Evolutionary conservation across 805 yeast genomes (phyloP).

Genomic region (Suhomyces xylopsoci): DNA sequence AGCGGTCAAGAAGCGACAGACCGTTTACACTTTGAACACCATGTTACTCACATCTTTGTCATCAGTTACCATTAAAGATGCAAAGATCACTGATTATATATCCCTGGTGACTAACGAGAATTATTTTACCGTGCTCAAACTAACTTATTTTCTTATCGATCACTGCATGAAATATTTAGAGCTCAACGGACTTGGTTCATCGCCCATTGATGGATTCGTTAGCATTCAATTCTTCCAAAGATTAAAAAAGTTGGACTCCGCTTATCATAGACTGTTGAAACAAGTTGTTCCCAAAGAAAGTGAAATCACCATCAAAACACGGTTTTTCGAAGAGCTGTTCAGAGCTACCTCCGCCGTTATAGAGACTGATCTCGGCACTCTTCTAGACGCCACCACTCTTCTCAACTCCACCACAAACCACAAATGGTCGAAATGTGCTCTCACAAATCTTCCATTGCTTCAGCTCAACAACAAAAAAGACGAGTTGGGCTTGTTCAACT

Average conservation of each 20-base stretch:
- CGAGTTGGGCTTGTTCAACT: conserved; percentile 30
- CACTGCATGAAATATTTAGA: conserved; percentile 12
- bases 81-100: background rate
- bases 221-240: conserved; percentile 14
- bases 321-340: conserved; percentile 34
- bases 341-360: conserved; percentile 12
- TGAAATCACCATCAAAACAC: conserved; percentile 25
- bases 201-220: conserved; percentile 22
- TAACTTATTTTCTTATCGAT: conserved; percentile 4
- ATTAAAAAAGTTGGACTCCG: conserved; percentile 3
- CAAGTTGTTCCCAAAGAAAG: conserved; percentile 14
- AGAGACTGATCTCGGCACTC: conserved; percentile 12
- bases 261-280: background rate
- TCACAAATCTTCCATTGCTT: conserved; percentile 36
- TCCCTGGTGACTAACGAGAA: conserved; percentile 15
- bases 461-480: conserved; percentile 32
- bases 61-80: background rate
- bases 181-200: background rate
- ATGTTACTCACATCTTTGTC: conserved; percentile 16
- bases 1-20: conserved; percentile 19
- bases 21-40: conserved; percentile 19
- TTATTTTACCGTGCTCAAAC: conserved; percentile 6
- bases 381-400: conserved; percentile 14
- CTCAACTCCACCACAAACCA: conserved; percentile 31
- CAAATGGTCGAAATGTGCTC: conserved; percentile 35